phyloP scores from a whole-genome alignment of 164 flowering plant species.

The Liquidambar formosana region DNA sequence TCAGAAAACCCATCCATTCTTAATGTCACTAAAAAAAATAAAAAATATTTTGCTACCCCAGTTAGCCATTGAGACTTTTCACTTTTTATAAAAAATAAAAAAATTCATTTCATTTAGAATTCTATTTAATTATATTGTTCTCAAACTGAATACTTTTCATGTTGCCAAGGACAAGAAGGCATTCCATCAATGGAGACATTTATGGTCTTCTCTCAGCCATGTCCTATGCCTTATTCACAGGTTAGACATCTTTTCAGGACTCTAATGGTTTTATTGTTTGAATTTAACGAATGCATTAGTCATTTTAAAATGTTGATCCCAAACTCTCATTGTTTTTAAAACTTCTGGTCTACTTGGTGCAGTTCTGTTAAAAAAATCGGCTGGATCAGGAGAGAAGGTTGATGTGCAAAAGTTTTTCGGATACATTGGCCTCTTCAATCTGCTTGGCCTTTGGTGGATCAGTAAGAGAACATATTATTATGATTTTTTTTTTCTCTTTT shows the following conservation, averaged over 20 bases:
- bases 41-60: too few species aligned
- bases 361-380: conserved; percentile 58
- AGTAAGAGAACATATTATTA: conserved; percentile 32
- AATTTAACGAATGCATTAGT: not conserved
- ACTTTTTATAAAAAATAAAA: too few species aligned
- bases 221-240: conserved; percentile 55
- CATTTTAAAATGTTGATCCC: not conserved
- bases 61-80: too few species aligned
- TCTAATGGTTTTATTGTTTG: not conserved
- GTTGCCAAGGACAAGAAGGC: conserved; percentile 36
- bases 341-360: conserved; percentile 15
- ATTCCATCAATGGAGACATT: conserved; percentile 46
- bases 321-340: not conserved
- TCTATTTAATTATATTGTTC: not conserved
- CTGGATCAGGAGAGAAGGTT: conserved; percentile 57
- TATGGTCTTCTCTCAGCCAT: conserved; percentile 59
- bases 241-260: conserved; percentile 19
- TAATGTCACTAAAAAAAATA: too few species aligned
- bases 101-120: not conserved
- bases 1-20: too few species aligned
- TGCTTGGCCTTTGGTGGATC: conserved; percentile 74
- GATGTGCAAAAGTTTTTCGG: conserved; percentile 68
- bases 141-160: conserved; percentile 5
- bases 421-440: conserved; percentile 57
- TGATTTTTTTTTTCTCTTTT: not conserved